phyloP scores from a whole-genome alignment of 2,329 filamentous ascomycete species.

The Apiospora arundinis region DNA sequence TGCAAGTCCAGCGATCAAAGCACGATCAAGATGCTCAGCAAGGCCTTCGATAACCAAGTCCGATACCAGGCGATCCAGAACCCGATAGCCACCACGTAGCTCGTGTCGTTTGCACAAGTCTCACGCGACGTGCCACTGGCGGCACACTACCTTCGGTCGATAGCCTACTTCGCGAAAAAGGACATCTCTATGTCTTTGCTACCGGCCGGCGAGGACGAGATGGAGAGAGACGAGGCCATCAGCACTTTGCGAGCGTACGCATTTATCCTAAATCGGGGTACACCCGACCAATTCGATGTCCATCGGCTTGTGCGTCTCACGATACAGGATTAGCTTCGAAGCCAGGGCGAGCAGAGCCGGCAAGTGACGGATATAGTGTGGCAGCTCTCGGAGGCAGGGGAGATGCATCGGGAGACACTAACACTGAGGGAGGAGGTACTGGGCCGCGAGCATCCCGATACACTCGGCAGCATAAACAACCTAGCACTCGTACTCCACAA shows the following conservation, averaged over 20 bases:
- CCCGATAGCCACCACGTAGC: not conserved
- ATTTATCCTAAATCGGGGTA: slow-evolving; percentile 1
- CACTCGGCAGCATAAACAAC: not conserved
- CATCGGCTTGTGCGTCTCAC: slow-evolving; percentile 4
- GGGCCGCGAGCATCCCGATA: not conserved
- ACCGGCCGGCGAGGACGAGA: not conserved
- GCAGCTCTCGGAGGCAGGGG: not conserved
- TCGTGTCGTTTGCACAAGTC: not conserved
- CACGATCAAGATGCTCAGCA: slow-evolving; percentile 9
- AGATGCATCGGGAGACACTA: not conserved
- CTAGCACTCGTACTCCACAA: too few relatives aligned
- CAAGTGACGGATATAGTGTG: not conserved
- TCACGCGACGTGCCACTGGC: not conserved
- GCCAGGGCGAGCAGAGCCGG: not conserved
- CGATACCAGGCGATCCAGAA: slow-evolving; percentile 1
- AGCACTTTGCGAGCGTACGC: not conserved
- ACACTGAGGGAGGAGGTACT: too few relatives aligned
- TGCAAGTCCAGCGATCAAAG: not conserved
- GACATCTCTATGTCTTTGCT: not conserved
- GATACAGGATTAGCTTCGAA: not conserved
- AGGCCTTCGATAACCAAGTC: slow-evolving; percentile 1
- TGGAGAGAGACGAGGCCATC: not conserved
- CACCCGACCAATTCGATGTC: not conserved
- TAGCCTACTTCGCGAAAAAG: not conserved
- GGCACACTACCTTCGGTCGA: not conserved